These are phyloP conservation scores for Plantago ovata DNA, from an alignment of 257 asterid genomes.

Conservation along the genomic window DNA sequence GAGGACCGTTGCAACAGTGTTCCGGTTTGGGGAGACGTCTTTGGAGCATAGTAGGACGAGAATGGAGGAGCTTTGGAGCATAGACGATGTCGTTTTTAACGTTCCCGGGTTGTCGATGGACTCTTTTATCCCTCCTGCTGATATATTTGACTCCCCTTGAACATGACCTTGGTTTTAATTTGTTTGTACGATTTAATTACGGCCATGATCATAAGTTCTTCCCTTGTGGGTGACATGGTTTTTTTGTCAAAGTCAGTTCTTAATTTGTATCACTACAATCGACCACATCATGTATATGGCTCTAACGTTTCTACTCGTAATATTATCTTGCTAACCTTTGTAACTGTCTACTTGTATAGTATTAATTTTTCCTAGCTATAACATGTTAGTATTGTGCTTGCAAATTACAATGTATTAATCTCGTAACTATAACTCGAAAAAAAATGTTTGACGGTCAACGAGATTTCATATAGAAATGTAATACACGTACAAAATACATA, in stretches of 20 bases:
- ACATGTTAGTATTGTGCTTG: too few relatives aligned
- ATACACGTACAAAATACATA: too few relatives aligned
- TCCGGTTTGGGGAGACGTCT: constrained; percentile 69
- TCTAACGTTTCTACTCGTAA: neutral
- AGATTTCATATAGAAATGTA: too few relatives aligned
- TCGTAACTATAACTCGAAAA: too few relatives aligned
- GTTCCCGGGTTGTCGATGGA: constrained; percentile 64
- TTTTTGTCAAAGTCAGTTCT: neutral
- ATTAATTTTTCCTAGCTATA: too few relatives aligned
- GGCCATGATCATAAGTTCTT: neutral
- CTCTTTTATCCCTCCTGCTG: constrained; percentile 76
- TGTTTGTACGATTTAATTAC: too few relatives aligned
- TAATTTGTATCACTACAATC: neutral
- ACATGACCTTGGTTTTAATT: neutral
- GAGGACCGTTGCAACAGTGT: constrained; percentile 71
- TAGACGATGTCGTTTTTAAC: constrained; percentile 63
- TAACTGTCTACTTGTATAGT: too few relatives aligned
- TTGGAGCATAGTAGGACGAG: constrained; percentile 55
- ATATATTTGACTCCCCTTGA: constrained; percentile 29
- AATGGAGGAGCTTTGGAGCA: constrained; percentile 69
- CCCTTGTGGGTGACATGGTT: constrained; percentile 1
- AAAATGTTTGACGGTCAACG: too few relatives aligned
- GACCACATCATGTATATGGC: neutral
- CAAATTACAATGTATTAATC: too few relatives aligned
- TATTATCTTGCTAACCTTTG: neutral